A percentile compares a stretch with the other conserved stretches of the same genome.
Evolutionary conservation across 108 stramenopile genomes (phyloP).

Genomic region (Schizochytrium sp.): DNA sequence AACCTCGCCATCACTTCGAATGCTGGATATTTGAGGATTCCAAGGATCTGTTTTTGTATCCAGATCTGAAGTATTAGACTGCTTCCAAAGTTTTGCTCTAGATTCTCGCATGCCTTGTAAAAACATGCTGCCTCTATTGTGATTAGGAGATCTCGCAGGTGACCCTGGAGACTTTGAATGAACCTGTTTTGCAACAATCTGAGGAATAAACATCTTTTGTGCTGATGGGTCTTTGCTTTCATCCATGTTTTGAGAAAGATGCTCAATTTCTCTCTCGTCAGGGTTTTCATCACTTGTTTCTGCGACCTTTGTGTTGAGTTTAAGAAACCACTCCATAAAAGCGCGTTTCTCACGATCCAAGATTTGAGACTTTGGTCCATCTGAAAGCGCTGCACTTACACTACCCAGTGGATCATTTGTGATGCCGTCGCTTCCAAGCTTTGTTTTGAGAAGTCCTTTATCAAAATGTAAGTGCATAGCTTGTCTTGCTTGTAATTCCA

Average conservation of each 20-base stretch:
- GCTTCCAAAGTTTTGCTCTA: neutral
- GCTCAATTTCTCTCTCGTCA: neutral
- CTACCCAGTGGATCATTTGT: no score
- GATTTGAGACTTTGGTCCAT: neutral
- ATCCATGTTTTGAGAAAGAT: no score
- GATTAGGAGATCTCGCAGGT: no score
- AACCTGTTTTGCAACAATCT: no score
- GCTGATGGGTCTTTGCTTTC: no score
- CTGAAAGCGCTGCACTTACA: no score
- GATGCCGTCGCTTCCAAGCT: no score
- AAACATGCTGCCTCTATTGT: neutral
- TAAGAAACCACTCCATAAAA: neutral
- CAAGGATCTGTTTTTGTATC: neutral
- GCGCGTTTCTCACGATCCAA: neutral
- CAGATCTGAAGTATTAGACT: neutral
- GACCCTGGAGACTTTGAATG: no score
- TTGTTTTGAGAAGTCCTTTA: neutral
- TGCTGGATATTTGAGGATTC: constrained; percentile 1
- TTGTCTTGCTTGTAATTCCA: constrained; percentile 22
- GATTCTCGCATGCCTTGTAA: constrained; percentile 17
- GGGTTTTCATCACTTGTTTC: neutral
- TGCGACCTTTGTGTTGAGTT: neutral
- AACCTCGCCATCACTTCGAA: neutral
- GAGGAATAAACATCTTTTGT: no score
- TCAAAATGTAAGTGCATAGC: constrained; percentile 5